These are phyloP conservation scores for Medicago truncatula DNA, from an alignment of 306 rosid genomes.

Conservation along the genomic window DNA sequence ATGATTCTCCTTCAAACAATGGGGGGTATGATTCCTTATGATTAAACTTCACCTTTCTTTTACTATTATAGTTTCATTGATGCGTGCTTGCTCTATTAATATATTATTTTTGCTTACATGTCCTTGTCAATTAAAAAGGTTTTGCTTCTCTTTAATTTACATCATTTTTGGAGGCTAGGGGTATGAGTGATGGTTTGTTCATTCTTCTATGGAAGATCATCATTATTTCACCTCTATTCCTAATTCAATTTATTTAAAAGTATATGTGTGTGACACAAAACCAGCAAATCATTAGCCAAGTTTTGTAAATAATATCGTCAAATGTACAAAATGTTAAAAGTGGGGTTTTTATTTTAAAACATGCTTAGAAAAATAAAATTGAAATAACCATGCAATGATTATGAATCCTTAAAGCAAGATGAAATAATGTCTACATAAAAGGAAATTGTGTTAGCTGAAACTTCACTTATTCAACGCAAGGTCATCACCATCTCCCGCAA, in stretches of 20 bases:
- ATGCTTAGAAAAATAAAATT: no score
- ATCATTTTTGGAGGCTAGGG: background rate
- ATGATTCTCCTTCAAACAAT: no score
- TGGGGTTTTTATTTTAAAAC: no score
- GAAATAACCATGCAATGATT: no score
- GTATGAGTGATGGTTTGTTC: no score
- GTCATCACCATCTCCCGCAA: no score
- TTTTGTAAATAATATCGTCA: slow-evolving; percentile 1
- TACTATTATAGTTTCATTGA: slow-evolving; percentile 4
- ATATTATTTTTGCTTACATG: background rate
- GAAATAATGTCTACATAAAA: background rate
- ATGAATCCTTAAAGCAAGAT: background rate
- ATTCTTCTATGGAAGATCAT: background rate
- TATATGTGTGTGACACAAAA: slow-evolving; percentile 33
- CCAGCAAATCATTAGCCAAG: slow-evolving; percentile 21
- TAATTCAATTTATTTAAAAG: background rate
- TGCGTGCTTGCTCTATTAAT: background rate
- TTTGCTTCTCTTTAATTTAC: background rate
- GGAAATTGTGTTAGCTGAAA: no score
- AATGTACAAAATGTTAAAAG: no score
- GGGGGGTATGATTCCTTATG: no score
- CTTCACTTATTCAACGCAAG: no score
- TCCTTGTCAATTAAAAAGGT: no score
- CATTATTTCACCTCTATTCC: background rate
- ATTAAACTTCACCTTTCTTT: background rate